Evolutionary conservation across 1,139 yeast species (phyloP), one percentile per base, ranked within the genome.

Genomic region (Diutina neorugosa): DNA sequence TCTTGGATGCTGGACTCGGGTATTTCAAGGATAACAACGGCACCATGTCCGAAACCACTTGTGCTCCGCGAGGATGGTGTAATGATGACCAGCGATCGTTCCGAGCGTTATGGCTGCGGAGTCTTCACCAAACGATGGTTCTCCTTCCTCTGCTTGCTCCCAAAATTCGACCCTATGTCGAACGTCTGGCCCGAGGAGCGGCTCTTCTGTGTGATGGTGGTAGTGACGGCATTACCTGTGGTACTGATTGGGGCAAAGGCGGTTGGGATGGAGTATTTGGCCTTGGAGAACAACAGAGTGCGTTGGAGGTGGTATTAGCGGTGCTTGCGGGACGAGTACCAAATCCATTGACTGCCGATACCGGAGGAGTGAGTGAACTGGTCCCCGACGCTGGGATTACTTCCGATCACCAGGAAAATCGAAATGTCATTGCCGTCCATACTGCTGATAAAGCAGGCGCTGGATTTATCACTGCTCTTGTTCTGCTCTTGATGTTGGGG

Each of bases 281-380:
- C n/a, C 74, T 91, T 44, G 97, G 98, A 58, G 97, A 91, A 68
- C 96, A 91, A 67, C 87, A 91, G 86, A 68, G 82, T 52, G 96
- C 97, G 0, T 71, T 90, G 55, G 97, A 90, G 65, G 81, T 80
- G 4, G 77, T 90, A 34, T 44, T 57, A 57, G 27, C 27, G 16
- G 6, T 23, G 19, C 18, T 44, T n/a, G 34, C 19, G 20, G 12
- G 16, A 14, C 25, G 16, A 14, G 31, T n/a, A 16, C 48, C 31
- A 12, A 9, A 25, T n/a, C 48, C 48, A 19, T 44, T 20, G 8
- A 21, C 48, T 7, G 34, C 34, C 9, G 19, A 20, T 6, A 44
- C 25, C 4, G 48, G 48, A 8, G 48, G 48, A 2, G 25, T 14
- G 19, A 14, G 18, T 16, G n/a, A 20, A 12, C 12, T 16, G 31